Base-by-base conservation (phyloP, 495 filamentous ascomycete species). In the Lophiostoma macrostomum region DNA sequence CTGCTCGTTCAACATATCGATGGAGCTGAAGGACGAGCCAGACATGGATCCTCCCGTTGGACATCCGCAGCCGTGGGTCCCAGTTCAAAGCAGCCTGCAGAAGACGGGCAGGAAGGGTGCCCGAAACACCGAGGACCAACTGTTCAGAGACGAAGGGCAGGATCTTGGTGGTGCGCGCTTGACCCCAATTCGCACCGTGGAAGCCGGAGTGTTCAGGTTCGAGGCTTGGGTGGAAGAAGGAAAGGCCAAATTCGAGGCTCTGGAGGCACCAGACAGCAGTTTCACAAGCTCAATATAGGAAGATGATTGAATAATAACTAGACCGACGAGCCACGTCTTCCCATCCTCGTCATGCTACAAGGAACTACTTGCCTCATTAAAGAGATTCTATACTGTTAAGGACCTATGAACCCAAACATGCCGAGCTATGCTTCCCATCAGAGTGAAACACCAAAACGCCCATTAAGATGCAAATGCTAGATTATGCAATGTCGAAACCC, bases 1-100 rank as follows among this genome's bases (percentile, higher is more conserved):
- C 53, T 94, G 90, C 69, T 86, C 86, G 14, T 97, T 88, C 63
- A 95, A 88, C 12, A 74, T 97, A 22, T 88, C 85, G 27, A 83
- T 96, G 23, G 93, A 97, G 70, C 73, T 96, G 54, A 79, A 82
- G 29, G 83, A 88, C 42, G 81, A 87, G 39, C 79, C 79, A 10
- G 51, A 61, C 25, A 78, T 53, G 2, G 74, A 83, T 31, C 80
- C 85, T 18, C 93, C 90, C n/a, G 81, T 90, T 56, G 82, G 82
- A 69, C 79, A 84, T 65, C 81, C 81, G 4, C 82, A 85, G 69
- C 74, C 80, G 4, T 87, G 82, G 82, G 77, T 87, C 22, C 82
- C 84, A 4, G 76, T 78, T 1, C 68, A 80, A 58, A 72, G 79
- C 18, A 71, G 65, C 38, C 23, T 70, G 16, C 69, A 71, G 55